Conservation (phyloP, 2,329 filamentous ascomycete genomes). For the Aspergillus fijiensis region DNA sequence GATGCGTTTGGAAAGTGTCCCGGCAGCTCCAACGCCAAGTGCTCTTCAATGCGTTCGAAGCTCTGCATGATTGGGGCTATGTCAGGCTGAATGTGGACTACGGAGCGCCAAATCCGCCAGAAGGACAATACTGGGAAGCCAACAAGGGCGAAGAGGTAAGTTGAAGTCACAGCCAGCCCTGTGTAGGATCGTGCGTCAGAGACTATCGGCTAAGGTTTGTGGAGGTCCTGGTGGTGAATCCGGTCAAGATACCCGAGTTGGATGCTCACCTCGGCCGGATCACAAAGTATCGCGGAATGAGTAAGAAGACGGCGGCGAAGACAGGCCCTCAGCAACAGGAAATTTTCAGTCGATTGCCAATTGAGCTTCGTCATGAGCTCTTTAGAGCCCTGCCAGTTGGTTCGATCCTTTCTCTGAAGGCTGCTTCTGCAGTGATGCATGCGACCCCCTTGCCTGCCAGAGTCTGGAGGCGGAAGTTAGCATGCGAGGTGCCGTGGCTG, state of each 20-base stretch:
- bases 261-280: neutral
- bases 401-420: conserved; percentile 1
- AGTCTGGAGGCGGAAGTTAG: conserved; percentile 2
- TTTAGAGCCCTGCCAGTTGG: neutral
- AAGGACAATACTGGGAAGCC: neutral
- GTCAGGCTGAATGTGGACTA: conserved; percentile 8
- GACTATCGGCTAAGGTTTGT: too few relatives aligned
- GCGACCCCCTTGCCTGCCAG: neutral
- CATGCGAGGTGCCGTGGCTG: conserved; percentile 4
- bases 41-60: neutral
- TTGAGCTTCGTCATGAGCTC: neutral
- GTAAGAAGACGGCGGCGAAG: neutral
- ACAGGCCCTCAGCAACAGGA: neutral
- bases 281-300: neutral
- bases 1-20: neutral
- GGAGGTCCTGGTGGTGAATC: neutral
- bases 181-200: too few relatives aligned
- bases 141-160: conserved; percentile 2
- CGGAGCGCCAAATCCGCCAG: conserved; percentile 3
- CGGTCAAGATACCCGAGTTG: neutral
- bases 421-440: neutral
- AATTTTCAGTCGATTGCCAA: conserved; percentile 1
- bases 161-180: neutral
- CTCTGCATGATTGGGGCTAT: neutral
- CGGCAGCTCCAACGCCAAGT: neutral